A percentile compares a stretch with the other conserved stretches of the same genome.
Conservation (phyloP, 257 asterid species). For the Coffea eugenioides region DNA sequence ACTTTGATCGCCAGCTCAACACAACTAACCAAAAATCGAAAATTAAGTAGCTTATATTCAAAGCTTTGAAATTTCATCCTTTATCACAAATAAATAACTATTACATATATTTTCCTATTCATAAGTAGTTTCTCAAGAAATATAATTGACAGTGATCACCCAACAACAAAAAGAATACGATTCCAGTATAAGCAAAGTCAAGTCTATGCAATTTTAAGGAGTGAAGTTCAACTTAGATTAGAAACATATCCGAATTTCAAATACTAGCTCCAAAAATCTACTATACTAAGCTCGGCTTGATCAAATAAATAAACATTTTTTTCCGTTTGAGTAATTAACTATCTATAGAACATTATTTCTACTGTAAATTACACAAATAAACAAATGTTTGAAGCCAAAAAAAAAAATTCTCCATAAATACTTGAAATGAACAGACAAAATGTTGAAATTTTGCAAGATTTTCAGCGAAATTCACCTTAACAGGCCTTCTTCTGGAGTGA, state of each 20-base stretch:
- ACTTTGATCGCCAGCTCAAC: no score
- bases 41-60: background rate
- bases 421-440: background rate
- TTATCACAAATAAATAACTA: background rate
- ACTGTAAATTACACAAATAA: background rate
- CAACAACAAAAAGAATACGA: background rate
- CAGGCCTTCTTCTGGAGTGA: constrained; percentile 25
- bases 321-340: no score
- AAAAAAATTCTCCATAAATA: background rate
- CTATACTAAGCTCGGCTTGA: no score
- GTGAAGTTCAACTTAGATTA: no score
- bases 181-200: no score
- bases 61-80: background rate
- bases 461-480: constrained; percentile 16
- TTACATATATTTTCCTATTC: no score
- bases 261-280: no score
- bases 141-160: background rate
- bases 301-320: no score
- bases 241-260: no score
- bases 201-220: no score
- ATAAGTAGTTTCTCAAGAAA: background rate
- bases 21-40: background rate
- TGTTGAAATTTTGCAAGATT: background rate
- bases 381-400: background rate
- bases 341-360: background rate